Conservation (phyloP, 116 monocot genomes). For the Posidonia oceanica region DNA sequence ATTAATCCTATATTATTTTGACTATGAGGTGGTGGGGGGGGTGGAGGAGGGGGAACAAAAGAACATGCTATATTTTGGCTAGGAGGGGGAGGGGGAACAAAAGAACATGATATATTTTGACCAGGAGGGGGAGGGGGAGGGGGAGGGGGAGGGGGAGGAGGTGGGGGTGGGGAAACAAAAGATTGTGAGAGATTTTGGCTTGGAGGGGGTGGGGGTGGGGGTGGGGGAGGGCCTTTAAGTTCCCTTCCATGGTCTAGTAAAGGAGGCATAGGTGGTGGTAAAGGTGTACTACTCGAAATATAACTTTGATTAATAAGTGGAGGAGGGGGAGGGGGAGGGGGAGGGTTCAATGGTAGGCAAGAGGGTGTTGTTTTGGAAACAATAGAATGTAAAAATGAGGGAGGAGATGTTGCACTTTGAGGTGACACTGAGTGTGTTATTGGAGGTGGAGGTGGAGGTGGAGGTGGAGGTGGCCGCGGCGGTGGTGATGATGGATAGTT, state of each 20-base stretch:
- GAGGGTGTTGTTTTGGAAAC: no score
- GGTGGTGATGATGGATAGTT: constrained; percentile 2
- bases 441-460: constrained; percentile 8
- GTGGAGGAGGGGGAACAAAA: constrained; percentile 1
- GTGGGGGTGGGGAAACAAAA: background rate
- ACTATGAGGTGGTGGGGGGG: constrained; percentile 4
- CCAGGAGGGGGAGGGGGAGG: background rate
- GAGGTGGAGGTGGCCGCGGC: constrained; percentile 16
- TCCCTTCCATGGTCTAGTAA: no score
- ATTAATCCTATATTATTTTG: no score
- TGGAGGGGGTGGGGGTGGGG: constrained; percentile 5
- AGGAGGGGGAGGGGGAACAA: constrained; percentile 2
- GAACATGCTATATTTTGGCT: background rate
- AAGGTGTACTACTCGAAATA: background rate
- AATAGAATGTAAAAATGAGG: no score
- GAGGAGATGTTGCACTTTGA: no score
- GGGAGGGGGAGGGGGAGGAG: background rate
- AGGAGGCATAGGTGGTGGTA: no score
- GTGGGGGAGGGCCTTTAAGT: constrained; percentile 10
- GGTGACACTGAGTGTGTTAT: background rate
- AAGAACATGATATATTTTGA: background rate
- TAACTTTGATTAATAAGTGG: no score
- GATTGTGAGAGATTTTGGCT: background rate
- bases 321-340: no score
- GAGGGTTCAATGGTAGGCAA: no score